A percentile compares a stretch with the other conserved stretches of the same genome.
Conservation (phyloP, 345 rosid species). For the Linum lewisii region DNA sequence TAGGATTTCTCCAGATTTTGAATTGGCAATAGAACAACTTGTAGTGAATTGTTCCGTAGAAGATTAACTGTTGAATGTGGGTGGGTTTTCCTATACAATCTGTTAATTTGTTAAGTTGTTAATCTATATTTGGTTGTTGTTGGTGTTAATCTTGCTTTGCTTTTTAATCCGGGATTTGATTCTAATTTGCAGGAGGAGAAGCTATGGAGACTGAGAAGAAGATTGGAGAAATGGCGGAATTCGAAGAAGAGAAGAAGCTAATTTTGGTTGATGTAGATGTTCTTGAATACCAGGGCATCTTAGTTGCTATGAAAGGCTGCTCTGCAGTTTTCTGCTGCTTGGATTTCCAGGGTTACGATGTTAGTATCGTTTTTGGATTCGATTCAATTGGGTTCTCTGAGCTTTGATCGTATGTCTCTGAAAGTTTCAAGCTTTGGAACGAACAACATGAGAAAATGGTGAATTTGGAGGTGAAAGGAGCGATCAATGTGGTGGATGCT, state of each 20-base stretch:
- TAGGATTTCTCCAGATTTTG: no score
- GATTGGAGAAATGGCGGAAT: constrained; percentile 56
- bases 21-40: no score
- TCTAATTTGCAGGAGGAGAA: constrained; percentile 30
- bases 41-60: no score
- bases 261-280: constrained; percentile 48
- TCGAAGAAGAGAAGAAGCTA: constrained; percentile 36
- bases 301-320: constrained; percentile 60
- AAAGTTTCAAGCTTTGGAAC: background rate
- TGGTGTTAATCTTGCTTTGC: no score
- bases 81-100: no score
- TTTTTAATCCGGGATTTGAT: background rate
- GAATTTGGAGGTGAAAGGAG: constrained; percentile 79
- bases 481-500: constrained; percentile 76
- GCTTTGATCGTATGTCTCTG: background rate
- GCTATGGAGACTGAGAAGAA: constrained; percentile 42
- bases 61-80: no score
- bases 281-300: constrained; percentile 69
- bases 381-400: no score
- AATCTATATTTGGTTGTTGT: no score
- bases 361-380: no score
- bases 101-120: background rate
- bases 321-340: constrained; percentile 65
- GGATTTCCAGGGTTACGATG: constrained; percentile 59
- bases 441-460: constrained; percentile 34